phyloP scores from a whole-genome alignment of 306 rosid genomes.

The Lithocarpus polystachyus region DNA sequence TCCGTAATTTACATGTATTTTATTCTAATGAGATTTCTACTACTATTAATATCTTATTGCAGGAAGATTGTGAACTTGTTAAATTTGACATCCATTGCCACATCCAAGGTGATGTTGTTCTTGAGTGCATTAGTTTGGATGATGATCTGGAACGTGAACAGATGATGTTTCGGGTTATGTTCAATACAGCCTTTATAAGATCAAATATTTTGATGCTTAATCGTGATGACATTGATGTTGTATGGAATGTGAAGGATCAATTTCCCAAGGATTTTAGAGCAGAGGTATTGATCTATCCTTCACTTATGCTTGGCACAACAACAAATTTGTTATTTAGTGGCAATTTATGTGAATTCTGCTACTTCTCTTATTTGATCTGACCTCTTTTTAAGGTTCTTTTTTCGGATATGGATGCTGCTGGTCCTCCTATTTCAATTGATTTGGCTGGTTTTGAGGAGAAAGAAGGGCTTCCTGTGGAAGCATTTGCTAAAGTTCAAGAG shows the following conservation, averaged over 20 bases:
- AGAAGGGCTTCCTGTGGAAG: conserved; percentile 90
- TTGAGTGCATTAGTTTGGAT: conserved; percentile 85
- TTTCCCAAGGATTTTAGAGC: conserved; percentile 88
- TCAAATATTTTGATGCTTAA: conserved; percentile 97
- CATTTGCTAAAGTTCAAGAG: conserved; percentile 90
- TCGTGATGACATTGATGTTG: conserved; percentile 82
- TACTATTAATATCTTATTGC: conserved; percentile 34
- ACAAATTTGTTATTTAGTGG: conserved; percentile 25
- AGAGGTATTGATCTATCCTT: conserved; percentile 61
- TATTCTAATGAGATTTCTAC: conserved; percentile 2
- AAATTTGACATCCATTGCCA: conserved; percentile 96
- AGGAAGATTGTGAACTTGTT: conserved; percentile 82
- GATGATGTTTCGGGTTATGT: conserved; percentile 96
- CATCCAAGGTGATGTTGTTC: conserved; percentile 95
- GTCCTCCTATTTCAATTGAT: conserved; percentile 65
- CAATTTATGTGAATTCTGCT: conserved; percentile 42
- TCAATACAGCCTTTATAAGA: conserved; percentile 92
- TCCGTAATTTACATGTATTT: conserved; percentile 2
- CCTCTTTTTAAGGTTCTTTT: conserved; percentile 64
- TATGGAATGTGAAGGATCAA: conserved; percentile 76
- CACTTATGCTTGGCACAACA: conserved; percentile 8
- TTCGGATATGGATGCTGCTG: conserved; percentile 83
- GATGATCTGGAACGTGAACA: conserved; percentile 75
- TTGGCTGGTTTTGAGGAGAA: conserved; percentile 73
- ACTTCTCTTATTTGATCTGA: conserved; percentile 45